Base-by-base conservation (phyloP, 495 filamentous ascomycete genomes). In the Penicillium chermesinum region DNA sequence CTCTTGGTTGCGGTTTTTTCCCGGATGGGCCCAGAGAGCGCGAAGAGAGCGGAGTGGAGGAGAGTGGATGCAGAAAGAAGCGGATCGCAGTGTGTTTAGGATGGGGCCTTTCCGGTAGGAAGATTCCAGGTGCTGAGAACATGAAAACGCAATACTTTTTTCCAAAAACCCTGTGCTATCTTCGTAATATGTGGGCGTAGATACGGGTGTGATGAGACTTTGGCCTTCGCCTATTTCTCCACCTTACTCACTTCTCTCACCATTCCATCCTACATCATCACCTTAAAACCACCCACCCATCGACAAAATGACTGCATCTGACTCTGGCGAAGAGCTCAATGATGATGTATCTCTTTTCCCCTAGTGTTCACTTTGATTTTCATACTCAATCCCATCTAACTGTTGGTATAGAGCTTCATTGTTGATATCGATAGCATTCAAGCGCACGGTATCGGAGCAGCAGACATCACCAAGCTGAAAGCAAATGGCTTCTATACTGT, bases 391-490 rank as follows among this genome's bases (percentile, higher is more conserved):
- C 5, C 8, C 16, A 27, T 19, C 22, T 8, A 14, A 48, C 10
- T 8, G n/a, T 54, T 41, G 10, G 5, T n/a, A n/a, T 40, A 78
- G 73, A 61, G 58, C 41, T 81, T 81, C 62, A 87, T 90, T 56
- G 70, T 89, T 25, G 85, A 89, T 48, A 85, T 90, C 50, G 86
- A 90, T 51, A 71, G 68, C 36, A 81, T 90, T 39, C 86, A 89
- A 65, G 73, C 80, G 18, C 85, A 89, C 60, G 87, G 86, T 18
- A 81, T 90, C 47, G 80, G 80, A 20, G 84, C 82, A 32, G 77
- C 82, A 12, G 86, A 90, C 62, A 89, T 90, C 62, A 75, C 75
- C 4, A 90, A 88, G 59, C 66, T 89, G 27, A 88, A 88, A 64
- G 68, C 73, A 5, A 80, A 81, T 62, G 82, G 83, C 14, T 86